A percentile compares a stretch with the other conserved stretches of the same genome.
Conservation (phyloP, 495 filamentous ascomycete species). For the Cudoniella acicularis region DNA sequence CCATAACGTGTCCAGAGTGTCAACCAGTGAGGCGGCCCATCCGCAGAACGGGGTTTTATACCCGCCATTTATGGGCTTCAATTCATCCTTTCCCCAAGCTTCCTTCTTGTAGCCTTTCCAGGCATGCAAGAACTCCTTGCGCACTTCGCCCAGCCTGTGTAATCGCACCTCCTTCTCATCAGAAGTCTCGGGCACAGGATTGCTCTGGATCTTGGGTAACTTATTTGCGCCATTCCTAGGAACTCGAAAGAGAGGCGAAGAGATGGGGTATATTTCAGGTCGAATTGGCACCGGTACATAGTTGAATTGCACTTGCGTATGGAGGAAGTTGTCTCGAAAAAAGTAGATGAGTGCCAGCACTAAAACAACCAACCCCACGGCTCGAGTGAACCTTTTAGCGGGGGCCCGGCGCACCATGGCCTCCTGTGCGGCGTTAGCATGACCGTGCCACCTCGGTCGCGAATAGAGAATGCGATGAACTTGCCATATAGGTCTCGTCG, state of each 20-base stretch:
- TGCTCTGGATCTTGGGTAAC: constrained; percentile 23
- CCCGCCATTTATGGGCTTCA: constrained; percentile 62
- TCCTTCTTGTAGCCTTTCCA: constrained; percentile 82
- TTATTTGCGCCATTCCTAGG: constrained; percentile 10
- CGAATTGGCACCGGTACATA: constrained; percentile 18
- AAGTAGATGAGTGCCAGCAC: background rate
- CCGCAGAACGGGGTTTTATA: constrained; percentile 78
- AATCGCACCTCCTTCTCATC: constrained; percentile 53
- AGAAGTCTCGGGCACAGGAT: constrained; percentile 5
- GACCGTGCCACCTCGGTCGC: background rate
- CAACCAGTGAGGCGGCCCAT: constrained; percentile 92
- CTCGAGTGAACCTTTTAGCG: background rate
- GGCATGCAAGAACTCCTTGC: constrained; percentile 67
- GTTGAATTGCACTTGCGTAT: constrained; percentile 6
- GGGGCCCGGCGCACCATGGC: background rate
- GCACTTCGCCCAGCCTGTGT: constrained; percentile 61
- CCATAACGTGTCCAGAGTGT: constrained; percentile 83
- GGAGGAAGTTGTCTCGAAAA: background rate
- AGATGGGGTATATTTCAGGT: constrained; percentile 20
- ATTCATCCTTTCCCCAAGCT: constrained; percentile 86
- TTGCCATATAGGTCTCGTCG: background rate
- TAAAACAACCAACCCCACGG: background rate
- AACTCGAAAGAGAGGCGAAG: constrained; percentile 5
- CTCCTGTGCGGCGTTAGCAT: background rate
- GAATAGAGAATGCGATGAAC: background rate